phyloP scores from a whole-genome alignment of 441 rosid genomes.

The Eugenia klotzschiana region DNA sequence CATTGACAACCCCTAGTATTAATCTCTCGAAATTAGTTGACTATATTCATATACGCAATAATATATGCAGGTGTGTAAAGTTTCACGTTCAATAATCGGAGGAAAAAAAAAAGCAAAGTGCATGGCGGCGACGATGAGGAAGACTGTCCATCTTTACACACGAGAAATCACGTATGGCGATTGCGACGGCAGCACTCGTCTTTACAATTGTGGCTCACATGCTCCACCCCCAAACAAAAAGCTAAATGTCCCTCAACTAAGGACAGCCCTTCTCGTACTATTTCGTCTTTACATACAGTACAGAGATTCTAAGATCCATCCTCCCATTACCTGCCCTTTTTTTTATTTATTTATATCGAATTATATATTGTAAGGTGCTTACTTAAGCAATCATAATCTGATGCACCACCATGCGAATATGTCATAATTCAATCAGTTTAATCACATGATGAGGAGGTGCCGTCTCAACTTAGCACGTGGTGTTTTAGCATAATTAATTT shows the following conservation, averaged over 20 bases:
- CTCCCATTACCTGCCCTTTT: background rate
- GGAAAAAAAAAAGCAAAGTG: background rate
- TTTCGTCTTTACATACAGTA: background rate
- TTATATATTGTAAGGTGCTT: background rate
- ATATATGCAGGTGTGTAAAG: background rate
- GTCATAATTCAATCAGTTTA: background rate
- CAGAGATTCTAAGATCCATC: background rate
- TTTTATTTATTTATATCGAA: accelerated
- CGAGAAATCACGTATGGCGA: background rate
- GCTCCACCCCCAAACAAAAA: background rate
- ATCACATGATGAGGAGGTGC: background rate
- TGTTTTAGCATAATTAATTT: too few species aligned
- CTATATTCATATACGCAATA: background rate
- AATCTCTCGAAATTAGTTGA: background rate
- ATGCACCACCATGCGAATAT: background rate
- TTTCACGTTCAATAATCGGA: background rate
- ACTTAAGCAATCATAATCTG: background rate
- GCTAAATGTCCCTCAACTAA: background rate
- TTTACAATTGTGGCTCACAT: background rate
- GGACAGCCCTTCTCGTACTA: background rate
- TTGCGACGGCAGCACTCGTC: background rate
- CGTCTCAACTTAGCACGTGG: background rate
- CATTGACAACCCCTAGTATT: too few species aligned
- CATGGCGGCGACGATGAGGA: background rate
- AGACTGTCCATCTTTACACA: background rate